A percentile compares a stretch with the other conserved stretches of the same genome.
phyloP scores from a whole-genome alignment of 306 rosid genomes.

The Prinsepia uniflora region DNA sequence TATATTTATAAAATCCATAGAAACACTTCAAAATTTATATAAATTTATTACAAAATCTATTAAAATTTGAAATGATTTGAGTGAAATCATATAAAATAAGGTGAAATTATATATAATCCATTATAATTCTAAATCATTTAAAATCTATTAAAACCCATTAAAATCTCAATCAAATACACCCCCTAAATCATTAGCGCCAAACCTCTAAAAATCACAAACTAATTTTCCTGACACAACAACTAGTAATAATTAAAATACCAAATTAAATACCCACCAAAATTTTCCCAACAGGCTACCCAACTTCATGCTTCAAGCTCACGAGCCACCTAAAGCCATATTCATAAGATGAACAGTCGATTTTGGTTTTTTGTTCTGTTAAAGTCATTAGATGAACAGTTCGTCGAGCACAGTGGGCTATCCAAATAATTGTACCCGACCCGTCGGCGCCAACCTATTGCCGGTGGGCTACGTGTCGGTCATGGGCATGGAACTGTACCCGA shows the following conservation, averaged over 20 bases:
- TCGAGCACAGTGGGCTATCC: slow-evolving; percentile 23
- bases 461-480: slow-evolving; percentile 15
- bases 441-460: slow-evolving; percentile 19
- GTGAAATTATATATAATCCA: too few species aligned
- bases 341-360: not conserved
- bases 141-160: too few species aligned
- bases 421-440: slow-evolving; percentile 25
- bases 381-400: not conserved
- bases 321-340: not conserved
- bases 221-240: not conserved
- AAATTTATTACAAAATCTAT: too few species aligned
- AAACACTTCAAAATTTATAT: too few species aligned
- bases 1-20: too few species aligned
- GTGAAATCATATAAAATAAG: too few species aligned
- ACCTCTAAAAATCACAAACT: not conserved
- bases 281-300: not conserved
- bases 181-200: not conserved
- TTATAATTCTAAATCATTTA: too few species aligned
- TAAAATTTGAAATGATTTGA: too few species aligned
- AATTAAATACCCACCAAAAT: not conserved
- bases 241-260: not conserved
- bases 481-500: not conserved
- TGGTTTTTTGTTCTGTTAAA: too few species aligned
- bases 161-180: too few species aligned
- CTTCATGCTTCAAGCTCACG: not conserved